A percentile compares a stretch with the other conserved stretches of the same genome.
These are phyloP conservation scores for Wickerhamomyces bovis DNA, from an alignment of 805 yeast genomes.

Conservation along the genomic window DNA sequence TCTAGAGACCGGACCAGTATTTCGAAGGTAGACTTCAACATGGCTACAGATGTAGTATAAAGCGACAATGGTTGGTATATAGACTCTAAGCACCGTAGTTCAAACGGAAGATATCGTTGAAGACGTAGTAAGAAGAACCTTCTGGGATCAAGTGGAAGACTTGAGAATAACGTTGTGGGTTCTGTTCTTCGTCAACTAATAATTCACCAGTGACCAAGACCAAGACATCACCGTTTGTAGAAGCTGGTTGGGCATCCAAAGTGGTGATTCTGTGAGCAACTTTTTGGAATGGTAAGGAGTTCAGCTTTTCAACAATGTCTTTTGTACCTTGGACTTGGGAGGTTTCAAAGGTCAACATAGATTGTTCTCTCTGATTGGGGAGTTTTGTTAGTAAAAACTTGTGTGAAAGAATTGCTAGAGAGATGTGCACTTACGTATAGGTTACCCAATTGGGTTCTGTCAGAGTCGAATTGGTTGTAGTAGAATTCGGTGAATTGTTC, in stretches of 20 bases:
- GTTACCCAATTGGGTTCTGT: constrained; percentile 87
- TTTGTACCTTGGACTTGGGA: constrained; percentile 92
- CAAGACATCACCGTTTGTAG: constrained; percentile 85
- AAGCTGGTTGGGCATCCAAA: constrained; percentile 96
- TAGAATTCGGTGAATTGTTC: constrained; percentile 90
- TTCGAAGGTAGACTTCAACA: no score
- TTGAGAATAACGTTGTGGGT: constrained; percentile 94
- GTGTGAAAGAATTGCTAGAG: no score
- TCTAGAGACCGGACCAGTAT: not conserved
- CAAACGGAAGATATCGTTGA: constrained; percentile 95
- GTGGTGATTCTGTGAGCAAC: constrained; percentile 93
- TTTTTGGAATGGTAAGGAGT: constrained; percentile 83
- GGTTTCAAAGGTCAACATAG: constrained; percentile 96
- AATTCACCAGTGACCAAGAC: constrained; percentile 98
- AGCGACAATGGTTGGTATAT: not conserved
- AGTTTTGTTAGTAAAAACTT: not conserved
- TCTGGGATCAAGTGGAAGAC: constrained; percentile 96
- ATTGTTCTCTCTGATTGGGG: constrained; percentile 64
- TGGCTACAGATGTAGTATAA: not conserved
- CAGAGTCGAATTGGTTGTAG: constrained; percentile 91
- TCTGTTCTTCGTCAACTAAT: constrained; percentile 85
- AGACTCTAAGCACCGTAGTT: constrained; percentile 56
- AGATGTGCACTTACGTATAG: constrained; percentile 65
- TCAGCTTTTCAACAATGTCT: constrained; percentile 87
- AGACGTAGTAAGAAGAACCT: constrained; percentile 83